Evolutionary conservation across 306 rosid species (phyloP), one percentile per base, ranked within the genome.

Genomic region (Cicer judaicum): DNA sequence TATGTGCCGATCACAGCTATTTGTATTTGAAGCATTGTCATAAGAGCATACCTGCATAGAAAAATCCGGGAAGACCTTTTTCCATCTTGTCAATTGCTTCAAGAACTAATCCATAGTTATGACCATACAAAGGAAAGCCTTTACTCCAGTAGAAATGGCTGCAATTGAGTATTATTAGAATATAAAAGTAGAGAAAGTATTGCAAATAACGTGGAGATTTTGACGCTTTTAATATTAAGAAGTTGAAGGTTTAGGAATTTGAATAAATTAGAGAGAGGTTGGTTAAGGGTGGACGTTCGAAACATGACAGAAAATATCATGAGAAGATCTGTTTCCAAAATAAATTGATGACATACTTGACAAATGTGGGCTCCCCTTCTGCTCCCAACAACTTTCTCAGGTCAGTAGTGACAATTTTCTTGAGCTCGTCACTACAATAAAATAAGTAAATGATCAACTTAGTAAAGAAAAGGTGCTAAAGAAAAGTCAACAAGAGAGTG

Each of bases 61-160:
- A 89, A 82, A 91, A 83, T 62, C 97, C 98, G 2, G 98, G 98
- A 63, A 93, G 98, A 71, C 73, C 86, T 82, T 81, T 91, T 89
- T 93, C 96, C 85, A 93, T 82, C 64, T 67, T 88, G 78, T 85
- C 97, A 74, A 93, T 91, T 72, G 93, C 98, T 84, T 86, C 88
- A 78, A 91, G 75, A 80, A 93, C 97, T 70, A 91, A 81, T 41
- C 84, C 91, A 60, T 91, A 87, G 84, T 89, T 83, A 68, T 2
- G 89, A 60, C 93, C 98, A 53, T 89, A 93, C 84, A 93, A 77
- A 19, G 98, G 98, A 82, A 91, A 93, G 78, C 96, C 96, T 80
- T 93, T 93, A 68, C 89, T 91, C 96, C 98, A 93, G 78, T 65
- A 72, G 83, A 88, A 85, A 88, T 91, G 98, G 68, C 97, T 91